These are phyloP conservation scores for Uronychia setigera DNA, from an alignment of 73 alveolate genomes.

Conservation along the genomic window DNA sequence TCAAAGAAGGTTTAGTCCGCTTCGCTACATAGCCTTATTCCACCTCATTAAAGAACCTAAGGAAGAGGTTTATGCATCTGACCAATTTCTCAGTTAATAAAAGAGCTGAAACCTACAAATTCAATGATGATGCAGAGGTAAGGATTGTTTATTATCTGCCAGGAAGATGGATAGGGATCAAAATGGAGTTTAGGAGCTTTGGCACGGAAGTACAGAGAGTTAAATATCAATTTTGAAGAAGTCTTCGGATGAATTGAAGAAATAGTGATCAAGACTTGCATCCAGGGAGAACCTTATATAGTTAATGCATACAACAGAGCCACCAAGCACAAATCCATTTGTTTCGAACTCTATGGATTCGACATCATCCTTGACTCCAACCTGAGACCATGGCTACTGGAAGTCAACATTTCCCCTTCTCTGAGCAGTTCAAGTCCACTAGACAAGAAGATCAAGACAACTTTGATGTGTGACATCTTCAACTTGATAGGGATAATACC, in stretches of 20 bases:
- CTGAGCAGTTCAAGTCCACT: slow-evolving; percentile 85
- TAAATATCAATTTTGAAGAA: slow-evolving; percentile 28
- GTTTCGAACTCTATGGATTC: slow-evolving; percentile 85
- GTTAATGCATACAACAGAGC: slow-evolving; percentile 89
- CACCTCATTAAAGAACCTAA: slow-evolving; percentile 21
- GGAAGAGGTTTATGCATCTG: slow-evolving; percentile 66
- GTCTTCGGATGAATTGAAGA: slow-evolving; percentile 69
- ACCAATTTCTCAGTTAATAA: slow-evolving; percentile 81
- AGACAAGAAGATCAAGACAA: slow-evolving; percentile 88
- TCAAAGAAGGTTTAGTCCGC: slow-evolving; percentile 69
- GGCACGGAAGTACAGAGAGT: slow-evolving; percentile 35
- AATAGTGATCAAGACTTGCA: slow-evolving; percentile 79
- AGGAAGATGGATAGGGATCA: slow-evolving; percentile 58
- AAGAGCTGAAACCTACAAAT: slow-evolving; percentile 66
- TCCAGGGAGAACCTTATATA: slow-evolving; percentile 73
- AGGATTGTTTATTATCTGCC: too few species aligned
- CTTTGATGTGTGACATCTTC: slow-evolving; percentile 86
- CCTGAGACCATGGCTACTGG: slow-evolving; percentile 93
- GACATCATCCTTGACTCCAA: slow-evolving; percentile 86
- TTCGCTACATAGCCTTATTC: slow-evolving; percentile 68
- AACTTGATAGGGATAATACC: slow-evolving; percentile 88
- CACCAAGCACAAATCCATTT: slow-evolving; percentile 72
- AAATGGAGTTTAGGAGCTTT: slow-evolving; percentile 60
- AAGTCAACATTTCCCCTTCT: slow-evolving; percentile 89
- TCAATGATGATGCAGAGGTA: slow-evolving; percentile 50